A percentile compares a stretch with the other conserved stretches of the same genome.
Conservation (phyloP, 139 green algal genomes). For the Picochlorum sp. region DNA sequence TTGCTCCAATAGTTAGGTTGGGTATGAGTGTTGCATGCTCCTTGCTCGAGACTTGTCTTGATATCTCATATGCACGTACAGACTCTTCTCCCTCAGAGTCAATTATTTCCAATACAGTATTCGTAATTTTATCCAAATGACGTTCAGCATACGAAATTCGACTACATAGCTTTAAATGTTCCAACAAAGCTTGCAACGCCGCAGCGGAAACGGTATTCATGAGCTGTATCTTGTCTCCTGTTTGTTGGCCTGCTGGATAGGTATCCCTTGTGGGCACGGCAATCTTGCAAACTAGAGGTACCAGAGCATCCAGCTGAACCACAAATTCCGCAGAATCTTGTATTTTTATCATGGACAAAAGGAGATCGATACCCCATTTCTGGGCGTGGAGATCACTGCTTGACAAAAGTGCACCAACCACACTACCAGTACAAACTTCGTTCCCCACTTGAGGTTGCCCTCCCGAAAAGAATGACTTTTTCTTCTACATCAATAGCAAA, state of each 20-base stretch:
- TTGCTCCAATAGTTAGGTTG: slow-evolving; percentile 9
- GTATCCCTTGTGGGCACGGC: not conserved
- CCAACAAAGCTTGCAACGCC: slow-evolving; percentile 10
- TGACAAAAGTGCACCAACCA: slow-evolving; percentile 23
- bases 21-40: not conserved
- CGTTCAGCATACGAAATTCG: slow-evolving; percentile 20
- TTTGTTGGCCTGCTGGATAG: too few relatives aligned
- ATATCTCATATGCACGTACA: not conserved
- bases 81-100: not conserved
- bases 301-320: slow-evolving; percentile 22
- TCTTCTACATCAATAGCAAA: too few relatives aligned
- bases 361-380: slow-evolving; percentile 20
- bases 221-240: too few relatives aligned
- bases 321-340: slow-evolving; percentile 31
- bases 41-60: not conserved
- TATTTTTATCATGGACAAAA: slow-evolving; percentile 1
- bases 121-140: slow-evolving; percentile 22
- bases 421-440: too few relatives aligned
- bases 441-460: too few relatives aligned
- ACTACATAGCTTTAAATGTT: slow-evolving; percentile 25
- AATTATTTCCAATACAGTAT: slow-evolving; percentile 7
- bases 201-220: not conserved
- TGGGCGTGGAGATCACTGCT: slow-evolving; percentile 4
- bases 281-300: slow-evolving; percentile 20
- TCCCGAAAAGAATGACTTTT: too few relatives aligned